Percentiles rank a stretch among this genome's conserved stretches.
These are phyloP conservation scores for Xylaria sp. DNA, from an alignment of 2,329 filamentous ascomycete genomes.

Conservation along the genomic window DNA sequence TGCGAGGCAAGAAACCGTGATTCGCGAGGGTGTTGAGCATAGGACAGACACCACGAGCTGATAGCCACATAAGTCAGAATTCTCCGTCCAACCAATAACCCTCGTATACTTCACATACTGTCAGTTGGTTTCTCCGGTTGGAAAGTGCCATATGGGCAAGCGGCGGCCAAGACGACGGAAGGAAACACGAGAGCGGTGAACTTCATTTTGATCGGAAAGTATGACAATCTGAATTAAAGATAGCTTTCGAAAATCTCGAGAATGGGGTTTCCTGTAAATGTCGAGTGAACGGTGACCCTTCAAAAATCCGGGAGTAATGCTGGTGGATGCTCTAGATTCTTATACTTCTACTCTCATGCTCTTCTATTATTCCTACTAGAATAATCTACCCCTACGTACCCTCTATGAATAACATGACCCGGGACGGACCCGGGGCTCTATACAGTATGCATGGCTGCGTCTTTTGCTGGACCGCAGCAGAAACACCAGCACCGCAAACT, in stretches of 20 bases:
- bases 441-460: not conserved
- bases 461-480: not conserved
- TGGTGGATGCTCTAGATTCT: constrained; percentile 16
- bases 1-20: constrained; percentile 60
- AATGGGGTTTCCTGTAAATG: not conserved
- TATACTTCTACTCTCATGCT: constrained; percentile 18
- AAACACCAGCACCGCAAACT: not conserved
- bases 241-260: not conserved
- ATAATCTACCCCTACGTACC: not conserved
- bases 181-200: constrained; percentile 28
- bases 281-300: constrained; percentile 9
- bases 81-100: not conserved
- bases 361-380: not conserved
- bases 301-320: constrained; percentile 4
- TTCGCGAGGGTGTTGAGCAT: constrained; percentile 65
- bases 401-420: not conserved
- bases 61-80: constrained; percentile 17
- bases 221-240: constrained; percentile 11
- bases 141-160: constrained; percentile 33
- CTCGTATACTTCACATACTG: constrained; percentile 29
- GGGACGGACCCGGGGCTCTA: not conserved
- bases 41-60: constrained; percentile 53
- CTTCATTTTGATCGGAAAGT: constrained; percentile 28
- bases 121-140: constrained; percentile 30
- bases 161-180: constrained; percentile 23